phyloP scores from a whole-genome alignment of 495 filamentous ascomycete species.

The Viridothelium virens region DNA sequence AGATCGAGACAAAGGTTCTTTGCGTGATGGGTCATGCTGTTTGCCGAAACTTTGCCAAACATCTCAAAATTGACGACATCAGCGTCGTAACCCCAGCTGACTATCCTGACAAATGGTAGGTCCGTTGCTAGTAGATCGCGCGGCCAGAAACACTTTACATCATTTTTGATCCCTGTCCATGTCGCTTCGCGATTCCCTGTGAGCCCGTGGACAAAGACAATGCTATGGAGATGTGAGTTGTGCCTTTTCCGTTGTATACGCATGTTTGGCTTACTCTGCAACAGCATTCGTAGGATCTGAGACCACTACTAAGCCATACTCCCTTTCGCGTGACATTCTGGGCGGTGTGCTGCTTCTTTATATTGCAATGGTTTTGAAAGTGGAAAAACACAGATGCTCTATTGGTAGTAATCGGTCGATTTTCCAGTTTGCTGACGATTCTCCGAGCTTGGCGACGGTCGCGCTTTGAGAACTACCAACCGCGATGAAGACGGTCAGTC shows the following conservation, averaged over 20 bases:
- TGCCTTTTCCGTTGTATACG: background rate
- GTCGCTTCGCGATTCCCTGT: slow-evolving; percentile 20
- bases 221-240: slow-evolving; percentile 4
- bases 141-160: slow-evolving; percentile 16
- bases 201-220: slow-evolving; percentile 22
- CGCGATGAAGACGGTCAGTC: background rate
- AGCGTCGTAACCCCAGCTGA: slow-evolving; percentile 22
- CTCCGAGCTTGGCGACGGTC: background rate
- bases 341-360: background rate
- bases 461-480: background rate
- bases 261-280: slow-evolving; percentile 1
- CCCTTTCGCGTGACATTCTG: background rate
- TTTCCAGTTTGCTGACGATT: background rate
- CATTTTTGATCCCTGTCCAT: slow-evolving; percentile 14
- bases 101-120: slow-evolving; percentile 14
- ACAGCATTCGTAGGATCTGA: background rate
- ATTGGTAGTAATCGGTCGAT: background rate
- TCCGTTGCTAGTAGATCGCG: slow-evolving; percentile 10
- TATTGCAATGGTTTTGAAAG: background rate
- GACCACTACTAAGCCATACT: background rate
- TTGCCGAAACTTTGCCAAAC: slow-evolving; percentile 7
- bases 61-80: slow-evolving; percentile 13
- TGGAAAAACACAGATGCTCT: background rate
- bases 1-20: slow-evolving; percentile 14
- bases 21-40: slow-evolving; percentile 15